Evolutionary conservation across 2,329 filamentous ascomycete species (phyloP).

Genomic region (Malbranchea cinnamomea): DNA sequence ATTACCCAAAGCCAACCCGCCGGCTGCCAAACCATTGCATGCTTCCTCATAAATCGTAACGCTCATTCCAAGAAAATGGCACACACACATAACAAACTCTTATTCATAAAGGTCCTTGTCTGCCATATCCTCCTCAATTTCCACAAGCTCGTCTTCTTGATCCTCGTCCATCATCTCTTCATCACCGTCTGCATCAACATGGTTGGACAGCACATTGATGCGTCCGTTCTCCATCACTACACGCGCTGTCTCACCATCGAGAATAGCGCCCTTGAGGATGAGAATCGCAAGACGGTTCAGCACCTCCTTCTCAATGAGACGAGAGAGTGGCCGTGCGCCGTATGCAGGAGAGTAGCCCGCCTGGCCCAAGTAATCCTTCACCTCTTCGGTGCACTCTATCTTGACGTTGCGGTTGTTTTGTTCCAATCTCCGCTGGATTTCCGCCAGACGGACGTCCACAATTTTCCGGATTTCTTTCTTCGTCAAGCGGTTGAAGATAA

Average conservation of each 20-base stretch:
- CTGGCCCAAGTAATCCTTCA: slow-evolving; percentile 82
- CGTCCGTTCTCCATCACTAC: slow-evolving; percentile 69
- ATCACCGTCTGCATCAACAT: slow-evolving; percentile 50
- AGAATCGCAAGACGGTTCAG: slow-evolving; percentile 85
- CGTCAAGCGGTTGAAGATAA: slow-evolving; percentile 97
- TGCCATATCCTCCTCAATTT: slow-evolving; percentile 44
- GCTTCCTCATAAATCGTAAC: too few species aligned
- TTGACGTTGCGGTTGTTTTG: slow-evolving; percentile 70
- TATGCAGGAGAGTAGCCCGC: slow-evolving; percentile 93
- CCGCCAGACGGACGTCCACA: slow-evolving; percentile 72
- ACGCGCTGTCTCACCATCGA: slow-evolving; percentile 68
- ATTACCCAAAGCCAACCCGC: too few species aligned
- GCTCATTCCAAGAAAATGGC: too few species aligned
- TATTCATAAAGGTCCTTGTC: slow-evolving; percentile 52
- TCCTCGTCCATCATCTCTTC: slow-evolving; percentile 61
- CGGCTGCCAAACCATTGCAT: too few species aligned
- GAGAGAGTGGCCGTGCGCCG: slow-evolving; percentile 72
- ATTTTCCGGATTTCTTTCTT: slow-evolving; percentile 84
- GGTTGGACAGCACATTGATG: slow-evolving; percentile 71
- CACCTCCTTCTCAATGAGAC: slow-evolving; percentile 93
- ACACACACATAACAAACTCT: too few species aligned
- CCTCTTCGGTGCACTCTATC: slow-evolving; percentile 71
- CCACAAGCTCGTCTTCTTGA: slow-evolving; percentile 60
- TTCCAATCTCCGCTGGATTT: slow-evolving; percentile 83
- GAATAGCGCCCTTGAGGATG: slow-evolving; percentile 70